These are phyloP conservation scores for Neltuma alba DNA, from an alignment of 306 rosid species.

Conservation along the genomic window DNA sequence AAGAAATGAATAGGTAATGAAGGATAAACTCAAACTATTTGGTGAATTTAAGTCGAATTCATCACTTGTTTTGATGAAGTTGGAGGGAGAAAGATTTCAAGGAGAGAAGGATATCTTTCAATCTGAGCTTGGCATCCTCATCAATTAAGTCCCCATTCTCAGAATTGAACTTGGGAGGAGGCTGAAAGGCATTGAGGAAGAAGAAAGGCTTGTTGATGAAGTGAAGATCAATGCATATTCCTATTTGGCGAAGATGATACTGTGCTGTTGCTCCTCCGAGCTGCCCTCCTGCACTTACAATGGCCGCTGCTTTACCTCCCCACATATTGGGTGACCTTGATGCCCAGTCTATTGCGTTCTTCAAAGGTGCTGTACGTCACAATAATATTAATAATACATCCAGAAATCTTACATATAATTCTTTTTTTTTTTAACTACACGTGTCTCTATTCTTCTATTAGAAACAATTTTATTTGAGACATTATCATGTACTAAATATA, in stretches of 20 bases:
- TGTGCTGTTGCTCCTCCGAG: constrained; percentile 55
- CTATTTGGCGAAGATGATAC: constrained; percentile 66
- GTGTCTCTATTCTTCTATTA: too few species aligned
- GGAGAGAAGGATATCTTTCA: constrained; percentile 49
- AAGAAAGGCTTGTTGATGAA: constrained; percentile 68
- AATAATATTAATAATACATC: too few species aligned
- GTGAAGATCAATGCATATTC: constrained; percentile 63
- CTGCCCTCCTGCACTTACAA: not conserved
- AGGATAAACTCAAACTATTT: too few species aligned
- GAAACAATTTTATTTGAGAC: too few species aligned
- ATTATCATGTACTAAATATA: too few species aligned
- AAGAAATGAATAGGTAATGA: too few species aligned
- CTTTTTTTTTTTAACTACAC: too few species aligned
- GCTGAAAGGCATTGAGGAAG: constrained; percentile 45
- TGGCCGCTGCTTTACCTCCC: constrained; percentile 57
- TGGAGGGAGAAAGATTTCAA: constrained; percentile 44
- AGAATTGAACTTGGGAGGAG: constrained; percentile 52
- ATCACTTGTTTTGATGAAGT: constrained; percentile 20
- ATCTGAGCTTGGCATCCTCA: constrained; percentile 20
- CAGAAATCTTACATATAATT: too few species aligned
- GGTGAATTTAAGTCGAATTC: too few species aligned
- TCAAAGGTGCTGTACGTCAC: constrained; percentile 56
- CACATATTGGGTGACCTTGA: constrained; percentile 65
- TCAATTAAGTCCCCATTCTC: constrained; percentile 54
- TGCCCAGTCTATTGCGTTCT: constrained; percentile 72